Evolutionary conservation across 106 monocot genomes (phyloP).

Genomic region (Triglochin maritima): DNA sequence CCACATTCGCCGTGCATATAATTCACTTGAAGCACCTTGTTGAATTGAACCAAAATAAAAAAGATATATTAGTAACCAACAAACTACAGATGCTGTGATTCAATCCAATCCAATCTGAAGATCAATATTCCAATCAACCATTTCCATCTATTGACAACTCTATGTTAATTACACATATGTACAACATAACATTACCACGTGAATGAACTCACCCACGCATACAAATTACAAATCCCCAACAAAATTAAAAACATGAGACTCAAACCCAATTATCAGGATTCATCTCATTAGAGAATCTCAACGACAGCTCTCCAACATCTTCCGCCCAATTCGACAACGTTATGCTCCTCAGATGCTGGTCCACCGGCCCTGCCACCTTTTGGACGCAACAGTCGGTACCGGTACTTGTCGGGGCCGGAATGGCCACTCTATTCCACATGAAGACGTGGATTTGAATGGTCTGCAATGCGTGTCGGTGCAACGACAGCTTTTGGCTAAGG

Average conservation of each 20-base stretch:
- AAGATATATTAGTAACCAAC: no score
- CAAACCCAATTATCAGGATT: constrained; percentile 5
- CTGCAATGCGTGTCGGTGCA: constrained; percentile 22
- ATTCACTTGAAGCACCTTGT: no score
- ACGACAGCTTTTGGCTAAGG: constrained; percentile 26
- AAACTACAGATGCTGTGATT: no score
- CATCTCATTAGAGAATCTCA: constrained; percentile 6
- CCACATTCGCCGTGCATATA: no score
- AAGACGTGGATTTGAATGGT: constrained; percentile 22
- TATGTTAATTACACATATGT: background rate
- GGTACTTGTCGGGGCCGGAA: background rate
- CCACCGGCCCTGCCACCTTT: background rate
- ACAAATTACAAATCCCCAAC: background rate
- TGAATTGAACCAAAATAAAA: no score
- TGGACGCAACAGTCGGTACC: background rate
- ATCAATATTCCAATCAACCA: background rate
- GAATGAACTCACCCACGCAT: background rate
- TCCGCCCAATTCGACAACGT: constrained; percentile 3
- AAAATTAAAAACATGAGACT: background rate
- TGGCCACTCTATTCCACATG: constrained; percentile 14
- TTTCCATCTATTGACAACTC: background rate
- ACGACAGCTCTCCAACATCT: constrained; percentile 7
- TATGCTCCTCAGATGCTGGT: background rate
- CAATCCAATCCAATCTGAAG: no score
- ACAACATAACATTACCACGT: background rate